A percentile compares a stretch with the other conserved stretches of the same genome.
Evolutionary conservation across 1,284 basidiomycete species (phyloP).

Genomic region (Mycosarcoma mackinlayi): DNA sequence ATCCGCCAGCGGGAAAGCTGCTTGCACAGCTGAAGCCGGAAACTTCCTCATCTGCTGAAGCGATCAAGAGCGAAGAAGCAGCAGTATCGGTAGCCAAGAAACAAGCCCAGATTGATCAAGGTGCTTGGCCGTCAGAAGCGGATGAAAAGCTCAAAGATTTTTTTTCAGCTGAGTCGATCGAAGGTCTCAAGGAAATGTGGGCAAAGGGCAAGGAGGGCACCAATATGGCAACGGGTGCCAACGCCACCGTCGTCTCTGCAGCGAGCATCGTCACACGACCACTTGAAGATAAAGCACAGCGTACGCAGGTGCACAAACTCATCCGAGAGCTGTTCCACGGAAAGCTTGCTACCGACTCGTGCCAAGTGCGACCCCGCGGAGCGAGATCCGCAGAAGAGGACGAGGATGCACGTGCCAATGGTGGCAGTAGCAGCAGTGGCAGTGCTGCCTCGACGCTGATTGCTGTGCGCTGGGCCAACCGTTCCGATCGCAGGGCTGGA

Average conservation of each 20-base stretch:
- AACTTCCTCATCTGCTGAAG: neutral
- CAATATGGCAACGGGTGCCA: constrained; percentile 33
- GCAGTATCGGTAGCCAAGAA: constrained; percentile 2
- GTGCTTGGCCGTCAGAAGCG: constrained; percentile 32
- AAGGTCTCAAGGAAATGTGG: constrained; percentile 30
- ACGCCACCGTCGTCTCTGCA: constrained; percentile 34
- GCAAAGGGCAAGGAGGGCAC: constrained; percentile 10
- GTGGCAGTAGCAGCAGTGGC: neutral
- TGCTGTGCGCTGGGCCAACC: constrained; percentile 77
- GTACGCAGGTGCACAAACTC: constrained; percentile 83
- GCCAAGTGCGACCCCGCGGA: constrained; percentile 60
- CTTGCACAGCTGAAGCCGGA: constrained; percentile 18
- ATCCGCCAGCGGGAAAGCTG: constrained; percentile 43
- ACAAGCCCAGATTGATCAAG: constrained; percentile 2
- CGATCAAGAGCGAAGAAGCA: neutral
- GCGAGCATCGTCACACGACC: constrained; percentile 72
- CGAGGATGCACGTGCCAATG: constrained; percentile 38
- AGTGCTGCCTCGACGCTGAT: constrained; percentile 72
- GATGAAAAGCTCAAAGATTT: constrained; percentile 26
- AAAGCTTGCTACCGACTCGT: constrained; percentile 80
- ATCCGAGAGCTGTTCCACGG: constrained; percentile 84
- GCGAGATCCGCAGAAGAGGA: constrained; percentile 26
- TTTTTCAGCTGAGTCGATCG: constrained; percentile 30
- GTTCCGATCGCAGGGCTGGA: constrained; percentile 56
- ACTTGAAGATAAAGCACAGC: constrained; percentile 81